Evolutionary conservation across 805 yeast genomes (phyloP), one percentile per base, ranked within the genome.

Genomic region (Candida nanaspora): DNA sequence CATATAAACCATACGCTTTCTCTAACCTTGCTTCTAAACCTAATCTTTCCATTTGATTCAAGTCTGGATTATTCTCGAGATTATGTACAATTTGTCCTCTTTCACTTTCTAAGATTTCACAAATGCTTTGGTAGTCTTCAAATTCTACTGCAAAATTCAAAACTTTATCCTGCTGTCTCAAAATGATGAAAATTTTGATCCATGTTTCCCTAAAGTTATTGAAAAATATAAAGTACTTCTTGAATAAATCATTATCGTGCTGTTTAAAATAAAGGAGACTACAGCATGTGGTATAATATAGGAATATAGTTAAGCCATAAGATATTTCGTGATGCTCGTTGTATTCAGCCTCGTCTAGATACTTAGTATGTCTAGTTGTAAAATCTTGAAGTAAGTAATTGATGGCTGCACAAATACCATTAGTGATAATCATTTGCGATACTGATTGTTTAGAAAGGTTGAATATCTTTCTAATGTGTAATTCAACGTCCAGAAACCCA

Each of bases 61-160:
- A 89, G 0, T 87, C 73, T 27, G 85, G 69, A 6, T 59, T 58
- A 27, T 86, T 83, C 21, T 75, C 76, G 13, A 41, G 15, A 4
- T 11, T 7, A 8, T 11, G 16, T 3, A 36, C 28, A 16, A 48
- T 35, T 13, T 41, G 38, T 29, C 55, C 65, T 48, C 75, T 63
- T 39, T 66, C 68, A 30, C 65, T 65, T n/a, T 70, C 76, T 6
- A 76, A 56, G 8, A 76, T 62, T 29, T 62, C 75, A 0, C 81
- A 82, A 22, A 88, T 59, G 1, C 89, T 77, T 27, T 74, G 64
- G 50, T 81, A 70, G 54, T 88, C 95, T 15, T 64, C 57, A 57
- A 80, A 83, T 21, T 69, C 64, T 46, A 85, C 94, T 0, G 87
- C 76, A 23, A 87, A 68, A 7, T 62, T 61, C 19, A 83, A 55